Evolutionary conservation across 2,329 filamentous ascomycete genomes (phyloP), one percentile per base, ranked within the genome.

Genomic region (Sclerotinia minor): DNA sequence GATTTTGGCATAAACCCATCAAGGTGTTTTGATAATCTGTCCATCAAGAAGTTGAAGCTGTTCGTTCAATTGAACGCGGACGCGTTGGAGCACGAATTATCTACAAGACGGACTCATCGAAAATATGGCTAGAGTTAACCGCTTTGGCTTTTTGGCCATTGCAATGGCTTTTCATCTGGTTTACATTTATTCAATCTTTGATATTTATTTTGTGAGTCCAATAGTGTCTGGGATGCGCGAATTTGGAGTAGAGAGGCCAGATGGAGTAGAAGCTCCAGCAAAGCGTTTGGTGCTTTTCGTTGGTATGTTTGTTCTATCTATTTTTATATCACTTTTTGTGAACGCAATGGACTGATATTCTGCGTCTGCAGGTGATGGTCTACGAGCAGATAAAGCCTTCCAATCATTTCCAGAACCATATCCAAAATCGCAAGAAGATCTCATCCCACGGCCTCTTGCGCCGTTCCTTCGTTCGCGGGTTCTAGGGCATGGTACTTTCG

Each of bases 141-240:
- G 94, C 77, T 86, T 91, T 76, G 89, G 89, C 77, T 98, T 99
- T 78, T 81, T 98, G 79, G 89, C 90, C 77, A 87, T 96, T 77
- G 95, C 95, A 74, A 86, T 97, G 77, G 81, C 94, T 70, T 99
- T 99, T 78, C 96, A 99, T 80, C 79, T 98, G 65, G 87, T 96
- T 72, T 99, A 99, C 79, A 90, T 97, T 67, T 91, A 90, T 77
- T 97, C 93, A 69, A 98, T 98, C 76, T 99, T 99, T 81, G 94
- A 97, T 79, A 95, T 98, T 72, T 98, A 99, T 81, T 99, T 99
- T 77, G 93, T 97, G 77, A 97, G 93, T 78, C 95, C 95, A 29
- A 95, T 99, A 74, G 95, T 98, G 66, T 91, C 90, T 82, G 95
- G 95, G 77, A 99, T 99, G 95, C 87, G 86, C 76, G 85, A 93